These are phyloP conservation scores for Phytophthora rubi DNA, from an alignment of 352 stramenopile species.

Conservation along the genomic window DNA sequence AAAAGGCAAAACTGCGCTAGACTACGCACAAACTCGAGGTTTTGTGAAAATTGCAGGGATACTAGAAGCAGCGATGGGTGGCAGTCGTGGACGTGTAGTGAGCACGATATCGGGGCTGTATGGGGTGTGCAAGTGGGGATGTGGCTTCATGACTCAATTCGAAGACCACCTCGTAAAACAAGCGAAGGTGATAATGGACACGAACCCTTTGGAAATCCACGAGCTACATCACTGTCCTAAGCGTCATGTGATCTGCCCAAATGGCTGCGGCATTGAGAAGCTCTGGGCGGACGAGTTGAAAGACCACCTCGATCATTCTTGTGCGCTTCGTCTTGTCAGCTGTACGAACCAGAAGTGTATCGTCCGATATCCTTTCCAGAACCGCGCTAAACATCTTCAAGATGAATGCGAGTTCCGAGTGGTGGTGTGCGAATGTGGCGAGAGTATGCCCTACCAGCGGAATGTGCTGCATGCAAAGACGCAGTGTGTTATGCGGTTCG, in stretches of 20 bases:
- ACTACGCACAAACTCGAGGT: constrained; percentile 40
- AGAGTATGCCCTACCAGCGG: constrained; percentile 62
- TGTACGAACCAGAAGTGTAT: constrained; percentile 65
- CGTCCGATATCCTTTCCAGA: constrained; percentile 21
- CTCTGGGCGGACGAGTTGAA: constrained; percentile 62
- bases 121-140: constrained; percentile 71
- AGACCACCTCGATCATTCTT: constrained; percentile 43
- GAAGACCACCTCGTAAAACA: constrained; percentile 38
- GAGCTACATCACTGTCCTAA: constrained; percentile 58
- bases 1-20: constrained; percentile 47
- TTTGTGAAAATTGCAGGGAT: constrained; percentile 43
- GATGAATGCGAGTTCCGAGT: constrained; percentile 55
- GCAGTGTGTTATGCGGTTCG: constrained; percentile 55
- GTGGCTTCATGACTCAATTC: constrained; percentile 53
- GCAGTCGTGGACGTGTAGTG: constrained; percentile 45
- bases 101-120: constrained; percentile 48
- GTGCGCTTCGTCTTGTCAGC: constrained; percentile 43
- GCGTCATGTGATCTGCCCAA: constrained; percentile 54
- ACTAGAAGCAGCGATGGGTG: constrained; percentile 55
- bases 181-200: constrained; percentile 36
- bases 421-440: constrained; percentile 60
- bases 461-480: constrained; percentile 48
- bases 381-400: constrained; percentile 37
- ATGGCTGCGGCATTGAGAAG: constrained; percentile 3
- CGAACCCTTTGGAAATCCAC: constrained; percentile 51